Conservation (phyloP, 192 early-diverging fungal species). For the Coemansia sp. region DNA sequence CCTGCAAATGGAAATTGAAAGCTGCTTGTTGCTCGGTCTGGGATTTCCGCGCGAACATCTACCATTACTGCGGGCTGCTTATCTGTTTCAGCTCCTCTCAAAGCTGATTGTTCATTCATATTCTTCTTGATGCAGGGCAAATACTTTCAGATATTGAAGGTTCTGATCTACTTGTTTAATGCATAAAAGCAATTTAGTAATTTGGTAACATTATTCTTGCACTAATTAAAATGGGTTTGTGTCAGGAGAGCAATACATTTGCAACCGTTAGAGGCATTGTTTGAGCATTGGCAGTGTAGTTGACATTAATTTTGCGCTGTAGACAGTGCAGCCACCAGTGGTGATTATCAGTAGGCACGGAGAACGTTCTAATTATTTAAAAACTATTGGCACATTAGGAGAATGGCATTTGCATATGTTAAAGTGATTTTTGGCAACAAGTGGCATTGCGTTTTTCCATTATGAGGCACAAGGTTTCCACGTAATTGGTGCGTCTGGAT, state of each 20-base stretch:
- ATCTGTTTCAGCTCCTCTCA: not conserved
- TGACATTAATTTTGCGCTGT: not conserved
- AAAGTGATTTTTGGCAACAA: too few species aligned
- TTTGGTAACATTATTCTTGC: not conserved
- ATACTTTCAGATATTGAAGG: not conserved
- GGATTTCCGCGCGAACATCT: slow-evolving; percentile 11
- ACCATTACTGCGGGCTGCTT: not conserved
- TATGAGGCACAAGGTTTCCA: too few species aligned
- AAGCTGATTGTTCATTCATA: not conserved
- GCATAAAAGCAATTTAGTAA: not conserved
- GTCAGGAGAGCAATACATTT: not conserved
- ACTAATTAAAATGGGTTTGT: not conserved
- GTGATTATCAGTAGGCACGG: too few species aligned
- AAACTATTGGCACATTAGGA: too few species aligned
- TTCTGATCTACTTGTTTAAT: not conserved
- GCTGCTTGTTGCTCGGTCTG: slow-evolving; percentile 5
- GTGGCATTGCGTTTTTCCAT: too few species aligned
- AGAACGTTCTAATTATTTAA: too few species aligned
- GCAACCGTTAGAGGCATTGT: too few species aligned
- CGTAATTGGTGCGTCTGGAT: too few species aligned
- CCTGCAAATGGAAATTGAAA: slow-evolving; percentile 67
- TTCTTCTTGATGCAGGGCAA: not conserved
- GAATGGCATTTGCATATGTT: too few species aligned
- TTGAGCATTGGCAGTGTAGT: too few species aligned
- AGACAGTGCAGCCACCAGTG: too few species aligned